Conservation (phyloP, 2,329 filamentous ascomycete species). For the Fusarium compactum region DNA sequence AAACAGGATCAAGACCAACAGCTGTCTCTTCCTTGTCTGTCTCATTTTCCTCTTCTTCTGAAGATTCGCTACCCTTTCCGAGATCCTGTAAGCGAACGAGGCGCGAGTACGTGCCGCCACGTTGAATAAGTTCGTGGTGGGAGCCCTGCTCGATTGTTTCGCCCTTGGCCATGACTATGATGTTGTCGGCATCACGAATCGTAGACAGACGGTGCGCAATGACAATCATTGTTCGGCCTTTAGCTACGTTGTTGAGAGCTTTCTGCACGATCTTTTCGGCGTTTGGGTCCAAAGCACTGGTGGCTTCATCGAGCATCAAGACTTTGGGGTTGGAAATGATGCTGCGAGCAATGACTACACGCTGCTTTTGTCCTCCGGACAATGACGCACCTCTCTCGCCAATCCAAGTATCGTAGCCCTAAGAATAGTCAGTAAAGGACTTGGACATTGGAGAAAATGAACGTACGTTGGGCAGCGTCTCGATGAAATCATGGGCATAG, state of each 20-base stretch:
- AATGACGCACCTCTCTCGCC: constrained; percentile 74
- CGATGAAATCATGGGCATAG: constrained; percentile 66
- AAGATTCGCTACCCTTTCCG: constrained; percentile 29
- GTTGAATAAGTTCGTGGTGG: constrained; percentile 67
- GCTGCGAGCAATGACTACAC: constrained; percentile 74
- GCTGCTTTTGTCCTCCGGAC: constrained; percentile 75
- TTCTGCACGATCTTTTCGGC: constrained; percentile 66
- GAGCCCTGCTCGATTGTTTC: constrained; percentile 71
- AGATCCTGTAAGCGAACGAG: constrained; percentile 62
- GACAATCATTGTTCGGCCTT: constrained; percentile 72
- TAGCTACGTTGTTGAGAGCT: constrained; percentile 65
- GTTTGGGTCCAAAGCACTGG: constrained; percentile 65
- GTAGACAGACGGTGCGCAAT: constrained; percentile 73
- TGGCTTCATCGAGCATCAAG: constrained; percentile 77
- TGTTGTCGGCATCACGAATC: constrained; percentile 72
- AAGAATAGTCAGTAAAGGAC: neutral
- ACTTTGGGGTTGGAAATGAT: constrained; percentile 74
- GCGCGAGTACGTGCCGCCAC: constrained; percentile 62
- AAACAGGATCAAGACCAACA: constrained; percentile 43
- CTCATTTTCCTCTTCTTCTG: constrained; percentile 34
- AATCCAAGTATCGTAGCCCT: constrained; percentile 71
- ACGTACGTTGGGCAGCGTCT: constrained; percentile 56
- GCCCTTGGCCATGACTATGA: constrained; percentile 72
- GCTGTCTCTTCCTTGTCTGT: constrained; percentile 55
- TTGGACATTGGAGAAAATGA: rapidly evolving